Evolutionary conservation across 2,329 filamentous ascomycete genomes (phyloP), one percentile per base, ranked within the genome.

Genomic region (Westerdykella sp.): DNA sequence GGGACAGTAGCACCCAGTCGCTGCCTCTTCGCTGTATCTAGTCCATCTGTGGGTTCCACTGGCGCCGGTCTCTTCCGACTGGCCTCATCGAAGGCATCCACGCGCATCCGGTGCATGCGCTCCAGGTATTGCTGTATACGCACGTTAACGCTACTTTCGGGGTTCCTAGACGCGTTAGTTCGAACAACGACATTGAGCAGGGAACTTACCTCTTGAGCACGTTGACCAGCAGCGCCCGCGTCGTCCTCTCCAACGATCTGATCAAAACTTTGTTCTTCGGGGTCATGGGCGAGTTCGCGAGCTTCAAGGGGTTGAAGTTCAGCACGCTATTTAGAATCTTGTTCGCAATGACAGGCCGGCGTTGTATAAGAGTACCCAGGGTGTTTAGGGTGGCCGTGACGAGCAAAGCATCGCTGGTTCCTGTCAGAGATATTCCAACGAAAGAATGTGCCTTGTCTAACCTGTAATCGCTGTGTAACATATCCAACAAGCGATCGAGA

Each of bases 231-330:
- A 98, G 72, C 53, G 89, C 81, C 56, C 89, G 80, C 3, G 86
- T 86, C 18, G 93, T 98, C 62, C 95, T 88, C 66, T 96, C 91
- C 81, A 98, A 93, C 5, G 91, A 97, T 67, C 84, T 88, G 48
- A 95, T 78, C 56, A 91, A 80, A 46, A 98, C 84, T 55, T 85
- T 88, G 39, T 80, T 78, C 60, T 83, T 87, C 2, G 87, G 78
- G 1, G 85, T 91, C 73, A 94, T 79, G 3, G 85, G 83, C 2
- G 81, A 80, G 56, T 80, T 84, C 44, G 85, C 87, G 51, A 87
- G 78, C 66, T 85, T 88, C 36, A 96, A 72, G 1, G 93, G 93
- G 60, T 95, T 95, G 75, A 96, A 98, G 65, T 82, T 89, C 53
- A 98, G 75, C 23, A 97, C 76, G 13, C 87, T 81, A 60, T 83